phyloP scores from a whole-genome alignment of 2,329 filamentous ascomycete genomes.

The Bipolaris cookei region DNA sequence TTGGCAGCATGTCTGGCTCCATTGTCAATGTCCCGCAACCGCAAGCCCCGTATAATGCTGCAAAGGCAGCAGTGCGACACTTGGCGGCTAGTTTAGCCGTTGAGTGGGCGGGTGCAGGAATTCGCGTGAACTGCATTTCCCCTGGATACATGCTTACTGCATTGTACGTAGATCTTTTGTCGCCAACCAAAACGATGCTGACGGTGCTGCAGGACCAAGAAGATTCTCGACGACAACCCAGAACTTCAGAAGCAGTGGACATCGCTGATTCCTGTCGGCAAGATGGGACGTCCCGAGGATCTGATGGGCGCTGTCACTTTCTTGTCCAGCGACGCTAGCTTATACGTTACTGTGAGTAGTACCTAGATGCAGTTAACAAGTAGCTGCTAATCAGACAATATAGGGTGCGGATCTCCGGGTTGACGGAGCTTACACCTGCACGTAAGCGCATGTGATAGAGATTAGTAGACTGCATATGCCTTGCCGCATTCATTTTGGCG shows the following conservation, averaged over 20 bases:
- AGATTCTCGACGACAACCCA: conserved; percentile 92
- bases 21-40: conserved; percentile 97
- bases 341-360: conserved; percentile 46
- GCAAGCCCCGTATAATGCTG: conserved; percentile 89
- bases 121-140: conserved; percentile 93
- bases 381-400: conserved; percentile 33
- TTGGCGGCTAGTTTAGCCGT: conserved; percentile 86
- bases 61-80: conserved; percentile 91
- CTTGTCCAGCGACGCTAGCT: conserved; percentile 75
- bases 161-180: conserved; percentile 64
- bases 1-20: conserved; percentile 91
- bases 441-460: conserved; percentile 49
- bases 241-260: conserved; percentile 91
- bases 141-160: conserved; percentile 97
- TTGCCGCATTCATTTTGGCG: not conserved
- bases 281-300: conserved; percentile 91
- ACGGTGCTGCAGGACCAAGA: conserved; percentile 72
- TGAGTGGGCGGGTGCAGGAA: conserved; percentile 87
- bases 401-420: conserved; percentile 76
- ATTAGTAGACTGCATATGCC: not conserved
- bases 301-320: conserved; percentile 93
- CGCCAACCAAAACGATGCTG: conserved; percentile 10
- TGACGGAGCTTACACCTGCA: conserved; percentile 88
- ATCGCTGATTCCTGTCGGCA: conserved; percentile 87
- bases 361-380: not conserved